Percentiles rank a stretch among this genome's conserved stretches.
Evolutionary conservation across 306 rosid genomes (phyloP).

Genomic region (Trichosanthes cucumerina): DNA sequence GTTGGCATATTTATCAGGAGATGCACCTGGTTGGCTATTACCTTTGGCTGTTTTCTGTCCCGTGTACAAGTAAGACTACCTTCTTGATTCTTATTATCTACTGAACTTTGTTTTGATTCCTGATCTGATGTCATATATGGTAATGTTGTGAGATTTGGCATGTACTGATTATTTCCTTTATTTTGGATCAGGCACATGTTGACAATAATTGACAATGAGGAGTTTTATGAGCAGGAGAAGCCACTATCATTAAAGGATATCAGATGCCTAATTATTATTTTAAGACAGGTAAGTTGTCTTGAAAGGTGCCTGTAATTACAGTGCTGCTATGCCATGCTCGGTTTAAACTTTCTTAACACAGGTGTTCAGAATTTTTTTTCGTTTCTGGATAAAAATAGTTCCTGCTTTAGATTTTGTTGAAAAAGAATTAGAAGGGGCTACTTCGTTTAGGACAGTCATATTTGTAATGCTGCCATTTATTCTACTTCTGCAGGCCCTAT

Average conservation of each 20-base stretch:
- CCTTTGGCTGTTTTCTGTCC: conserved; percentile 96
- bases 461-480: not conserved
- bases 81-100: not conserved
- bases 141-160: conserved; percentile 16
- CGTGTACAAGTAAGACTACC: conserved; percentile 70
- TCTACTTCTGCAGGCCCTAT: conserved; percentile 67
- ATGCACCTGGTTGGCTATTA: conserved; percentile 92
- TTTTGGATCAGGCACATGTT: conserved; percentile 80
- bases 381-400: not conserved
- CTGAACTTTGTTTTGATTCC: not conserved
- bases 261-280: conserved; percentile 60
- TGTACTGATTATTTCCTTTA: conserved; percentile 10
- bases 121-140: conserved; percentile 1
- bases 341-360: not conserved
- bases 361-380: not conserved
- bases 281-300: conserved; percentile 65
- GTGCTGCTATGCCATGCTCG: not conserved
- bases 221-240: conserved; percentile 94
- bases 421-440: not conserved
- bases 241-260: conserved; percentile 82
- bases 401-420: not conserved
- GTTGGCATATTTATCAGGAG: conserved; percentile 66
- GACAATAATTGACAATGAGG: conserved; percentile 85
- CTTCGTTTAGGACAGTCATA: not conserved
- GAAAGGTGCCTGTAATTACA: conserved; percentile 16